phyloP scores from a whole-genome alignment of 2,329 filamentous ascomycete genomes.

The Scedosporium boydii region DNA sequence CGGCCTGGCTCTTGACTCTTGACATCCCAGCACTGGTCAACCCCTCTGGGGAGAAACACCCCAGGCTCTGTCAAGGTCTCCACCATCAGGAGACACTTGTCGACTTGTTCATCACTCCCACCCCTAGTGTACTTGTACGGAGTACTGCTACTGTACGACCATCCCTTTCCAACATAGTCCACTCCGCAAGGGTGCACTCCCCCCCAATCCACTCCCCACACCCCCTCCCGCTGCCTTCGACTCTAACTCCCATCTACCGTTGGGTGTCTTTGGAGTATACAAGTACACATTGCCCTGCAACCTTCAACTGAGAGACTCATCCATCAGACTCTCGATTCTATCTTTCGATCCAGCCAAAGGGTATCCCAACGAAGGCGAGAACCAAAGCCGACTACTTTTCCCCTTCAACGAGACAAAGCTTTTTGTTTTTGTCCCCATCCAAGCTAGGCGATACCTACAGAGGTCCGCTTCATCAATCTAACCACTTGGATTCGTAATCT shows the following conservation, averaged over 20 bases:
- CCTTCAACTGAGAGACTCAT: slow-evolving; percentile 18
- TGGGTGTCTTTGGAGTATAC: slow-evolving; percentile 19
- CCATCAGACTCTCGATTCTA: slow-evolving; percentile 15
- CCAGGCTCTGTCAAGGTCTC: background rate
- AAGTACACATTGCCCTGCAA: slow-evolving; percentile 39
- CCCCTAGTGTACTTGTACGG: background rate
- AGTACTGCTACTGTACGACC: background rate
- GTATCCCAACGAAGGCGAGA: background rate
- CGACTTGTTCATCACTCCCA: background rate
- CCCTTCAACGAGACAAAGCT: background rate
- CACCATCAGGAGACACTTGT: slow-evolving; percentile 6
- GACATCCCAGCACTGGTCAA: background rate
- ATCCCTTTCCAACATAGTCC: background rate
- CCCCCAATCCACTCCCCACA: background rate
- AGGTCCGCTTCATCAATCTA: background rate
- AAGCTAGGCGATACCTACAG: background rate
- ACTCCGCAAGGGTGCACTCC: background rate
- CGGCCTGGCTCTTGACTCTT: background rate
- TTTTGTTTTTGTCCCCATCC: background rate
- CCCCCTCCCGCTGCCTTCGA: background rate
- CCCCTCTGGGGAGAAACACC: background rate
- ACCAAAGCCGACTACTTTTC: background rate
- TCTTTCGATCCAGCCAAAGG: slow-evolving; percentile 3
- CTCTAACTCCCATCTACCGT: background rate
- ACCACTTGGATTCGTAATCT: too few species aligned